Percentiles rank a stretch among this genome's conserved stretches.
Conservation (phyloP, 176 grass and related monocot species). For the Saccharum spontaneum region DNA sequence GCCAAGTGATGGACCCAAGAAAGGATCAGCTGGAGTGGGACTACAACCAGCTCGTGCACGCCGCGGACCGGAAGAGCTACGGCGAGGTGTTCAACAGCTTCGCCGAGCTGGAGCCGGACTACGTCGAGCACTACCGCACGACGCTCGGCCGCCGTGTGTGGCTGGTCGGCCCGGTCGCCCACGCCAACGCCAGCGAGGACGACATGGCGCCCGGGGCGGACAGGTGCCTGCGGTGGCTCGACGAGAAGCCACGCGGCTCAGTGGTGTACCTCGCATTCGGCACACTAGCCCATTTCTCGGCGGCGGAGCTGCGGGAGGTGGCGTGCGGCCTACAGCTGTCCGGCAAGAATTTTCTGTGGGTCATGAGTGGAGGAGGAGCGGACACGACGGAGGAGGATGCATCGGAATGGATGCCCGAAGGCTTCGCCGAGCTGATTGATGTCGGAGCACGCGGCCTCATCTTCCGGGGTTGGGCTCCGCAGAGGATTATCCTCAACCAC, state of each 20-base stretch:
- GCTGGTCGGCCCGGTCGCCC: constrained; percentile 44
- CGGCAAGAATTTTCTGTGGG: not conserved
- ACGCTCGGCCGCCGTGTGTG: constrained; percentile 6
- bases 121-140: constrained; percentile 11
- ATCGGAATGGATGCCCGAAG: constrained; percentile 22
- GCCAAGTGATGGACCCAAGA: not conserved
- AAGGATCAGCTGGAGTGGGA: not conserved
- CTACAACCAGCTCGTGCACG: not conserved
- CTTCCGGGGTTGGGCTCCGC: constrained; percentile 40
- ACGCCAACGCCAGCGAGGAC: not conserved
- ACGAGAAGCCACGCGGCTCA: constrained; percentile 17
- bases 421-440: constrained; percentile 18
- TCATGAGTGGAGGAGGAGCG: not conserved
- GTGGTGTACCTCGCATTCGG: constrained; percentile 59
- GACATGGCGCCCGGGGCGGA: not conserved
- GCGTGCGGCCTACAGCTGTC: constrained; percentile 10
- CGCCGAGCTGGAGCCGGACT: constrained; percentile 50
- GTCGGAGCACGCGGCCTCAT: constrained; percentile 18
- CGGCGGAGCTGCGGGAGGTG: constrained; percentile 1
- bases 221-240: constrained; percentile 46
- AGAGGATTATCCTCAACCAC: constrained; percentile 34
- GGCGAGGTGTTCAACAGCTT: constrained; percentile 57
- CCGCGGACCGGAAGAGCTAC: constrained; percentile 25
- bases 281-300: not conserved
- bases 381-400: not conserved